Conservation (phyloP, 257 asterid genomes). For the Solanum tacnaense region DNA sequence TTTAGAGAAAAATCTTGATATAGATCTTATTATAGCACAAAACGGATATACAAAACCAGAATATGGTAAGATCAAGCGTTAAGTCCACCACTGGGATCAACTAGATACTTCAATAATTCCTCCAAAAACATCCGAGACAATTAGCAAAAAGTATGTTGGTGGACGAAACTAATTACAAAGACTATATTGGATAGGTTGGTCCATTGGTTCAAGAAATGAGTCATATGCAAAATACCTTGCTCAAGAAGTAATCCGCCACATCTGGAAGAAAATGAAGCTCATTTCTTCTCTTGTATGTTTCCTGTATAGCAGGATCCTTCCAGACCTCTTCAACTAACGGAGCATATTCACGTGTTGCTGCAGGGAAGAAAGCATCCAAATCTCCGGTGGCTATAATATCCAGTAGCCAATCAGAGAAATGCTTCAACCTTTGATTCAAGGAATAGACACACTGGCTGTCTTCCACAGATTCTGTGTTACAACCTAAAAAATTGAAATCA, state of each 20-base stretch:
- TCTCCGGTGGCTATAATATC: conserved; percentile 96
- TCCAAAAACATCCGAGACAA: neutral
- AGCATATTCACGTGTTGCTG: conserved; percentile 98
- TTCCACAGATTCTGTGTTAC: conserved; percentile 25
- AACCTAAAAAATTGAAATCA: neutral
- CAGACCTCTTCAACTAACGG: conserved; percentile 95
- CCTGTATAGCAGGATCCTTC: conserved; percentile 88
- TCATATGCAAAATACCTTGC: conserved; percentile 48
- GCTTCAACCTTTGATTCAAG: conserved; percentile 71
- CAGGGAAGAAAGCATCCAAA: conserved; percentile 93
- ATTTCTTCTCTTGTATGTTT: conserved; percentile 59
- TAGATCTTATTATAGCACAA: neutral
- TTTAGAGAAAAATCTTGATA: neutral
- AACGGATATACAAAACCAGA: neutral
- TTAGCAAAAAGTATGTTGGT: neutral
- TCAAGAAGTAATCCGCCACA: conserved; percentile 78
- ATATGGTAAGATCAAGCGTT: neutral
- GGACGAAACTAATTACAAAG: neutral
- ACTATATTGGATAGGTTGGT: neutral
- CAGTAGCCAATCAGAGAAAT: conserved; percentile 92
- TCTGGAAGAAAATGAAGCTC: conserved; percentile 93
- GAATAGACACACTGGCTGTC: conserved; percentile 53
- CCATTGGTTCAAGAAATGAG: neutral
- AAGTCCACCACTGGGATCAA: neutral
- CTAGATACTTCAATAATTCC: neutral